phyloP scores from a whole-genome alignment of 805 yeast genomes.

The Metschnikowia shivogae region DNA sequence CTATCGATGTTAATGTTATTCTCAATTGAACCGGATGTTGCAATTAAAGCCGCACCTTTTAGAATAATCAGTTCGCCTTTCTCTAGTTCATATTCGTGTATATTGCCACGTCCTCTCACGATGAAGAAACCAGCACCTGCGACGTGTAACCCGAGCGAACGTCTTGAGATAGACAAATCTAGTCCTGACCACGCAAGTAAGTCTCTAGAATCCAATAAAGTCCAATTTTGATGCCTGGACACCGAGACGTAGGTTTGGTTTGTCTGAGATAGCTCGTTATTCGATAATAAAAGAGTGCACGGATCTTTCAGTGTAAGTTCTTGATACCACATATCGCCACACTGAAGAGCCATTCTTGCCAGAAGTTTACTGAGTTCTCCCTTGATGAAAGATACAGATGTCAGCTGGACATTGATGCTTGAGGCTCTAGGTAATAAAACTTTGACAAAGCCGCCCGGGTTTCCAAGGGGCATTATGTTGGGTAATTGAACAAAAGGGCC shows the following conservation, averaged over 20 bases:
- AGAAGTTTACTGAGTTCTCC: conserved; percentile 6
- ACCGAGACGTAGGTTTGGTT: conserved; percentile 5
- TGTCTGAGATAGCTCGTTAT: conserved; percentile 2
- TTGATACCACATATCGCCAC: conserved; percentile 11
- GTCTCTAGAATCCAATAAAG: not conserved
- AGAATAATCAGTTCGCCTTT: conserved; percentile 1
- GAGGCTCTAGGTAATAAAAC: conserved; percentile 12
- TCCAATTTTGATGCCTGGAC: conserved; percentile 9
- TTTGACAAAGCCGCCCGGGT: conserved; percentile 4
- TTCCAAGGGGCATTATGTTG: conserved; percentile 7
- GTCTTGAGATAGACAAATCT: conserved; percentile 5
- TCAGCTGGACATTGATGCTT: conserved; percentile 6
- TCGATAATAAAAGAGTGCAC: conserved; percentile 9
- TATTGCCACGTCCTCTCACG: conserved; percentile 6
- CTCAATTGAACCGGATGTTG: not conserved
- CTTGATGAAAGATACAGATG: conserved; percentile 5
- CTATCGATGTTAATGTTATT: not conserved
- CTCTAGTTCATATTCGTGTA: conserved; percentile 3
- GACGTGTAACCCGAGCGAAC: not conserved
- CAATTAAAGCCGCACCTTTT: not conserved
- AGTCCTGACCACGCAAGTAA: conserved; percentile 14
- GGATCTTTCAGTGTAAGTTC: conserved; percentile 8
- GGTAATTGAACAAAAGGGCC: conserved; percentile 16
- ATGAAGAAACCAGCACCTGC: conserved; percentile 8
- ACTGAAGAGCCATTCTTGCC: conserved; percentile 4